phyloP scores from a whole-genome alignment of 2,329 filamentous ascomycete species.

The Ilyonectria destructans region DNA sequence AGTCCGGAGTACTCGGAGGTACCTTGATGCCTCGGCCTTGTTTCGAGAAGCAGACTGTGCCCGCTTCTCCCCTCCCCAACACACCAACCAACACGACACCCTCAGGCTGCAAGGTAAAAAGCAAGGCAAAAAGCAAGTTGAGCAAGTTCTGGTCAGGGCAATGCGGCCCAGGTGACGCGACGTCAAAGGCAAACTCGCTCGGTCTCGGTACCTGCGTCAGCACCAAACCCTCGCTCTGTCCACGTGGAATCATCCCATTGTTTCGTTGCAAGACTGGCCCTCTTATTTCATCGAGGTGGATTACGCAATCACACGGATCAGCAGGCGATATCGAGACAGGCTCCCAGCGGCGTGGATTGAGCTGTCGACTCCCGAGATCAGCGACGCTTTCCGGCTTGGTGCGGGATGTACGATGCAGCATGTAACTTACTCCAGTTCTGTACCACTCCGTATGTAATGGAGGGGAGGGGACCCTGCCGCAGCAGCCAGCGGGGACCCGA shows the following conservation, averaged over 20 bases:
- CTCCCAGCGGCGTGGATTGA: constrained; percentile 40
- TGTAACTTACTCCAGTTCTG: no score
- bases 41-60: constrained; percentile 22
- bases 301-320: constrained; percentile 25
- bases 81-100: no score
- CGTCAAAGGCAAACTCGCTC: neutral
- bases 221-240: constrained; percentile 28
- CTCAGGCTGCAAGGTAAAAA: no score
- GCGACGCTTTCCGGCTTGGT: constrained; percentile 42
- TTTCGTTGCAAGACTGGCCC: constrained; percentile 28
- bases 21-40: constrained; percentile 17
- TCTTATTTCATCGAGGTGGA: neutral
- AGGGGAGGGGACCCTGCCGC: constrained; percentile 40
- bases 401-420: constrained; percentile 29
- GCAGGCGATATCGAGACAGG: constrained; percentile 17
- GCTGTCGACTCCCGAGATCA: constrained; percentile 46
- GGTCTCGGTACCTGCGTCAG: constrained; percentile 46
- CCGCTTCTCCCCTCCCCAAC: neutral
- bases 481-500: constrained; percentile 37
- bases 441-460: constrained; percentile 16
- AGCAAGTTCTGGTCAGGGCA: neutral
- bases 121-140: neutral
- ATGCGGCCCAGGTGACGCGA: neutral
- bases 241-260: constrained; percentile 45
- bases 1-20: constrained; percentile 9